These are phyloP conservation scores for Penicillium turbatum DNA, from an alignment of 495 filamentous ascomycete genomes.

Conservation along the genomic window DNA sequence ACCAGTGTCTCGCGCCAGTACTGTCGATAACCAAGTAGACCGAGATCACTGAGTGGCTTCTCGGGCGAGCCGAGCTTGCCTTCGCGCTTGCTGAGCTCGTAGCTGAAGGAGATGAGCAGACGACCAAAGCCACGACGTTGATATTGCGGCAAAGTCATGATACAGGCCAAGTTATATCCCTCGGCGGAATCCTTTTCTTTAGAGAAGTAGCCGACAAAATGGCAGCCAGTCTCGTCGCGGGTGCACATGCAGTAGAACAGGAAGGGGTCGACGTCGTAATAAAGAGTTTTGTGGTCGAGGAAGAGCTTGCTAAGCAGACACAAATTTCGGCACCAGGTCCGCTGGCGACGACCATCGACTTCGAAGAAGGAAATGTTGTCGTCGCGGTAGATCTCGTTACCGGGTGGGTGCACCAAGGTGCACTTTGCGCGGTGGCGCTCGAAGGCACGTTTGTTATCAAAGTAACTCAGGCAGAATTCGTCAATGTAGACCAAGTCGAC, in stretches of 20 bases:
- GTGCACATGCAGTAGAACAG: slow-evolving; percentile 97
- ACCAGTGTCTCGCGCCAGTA: slow-evolving; percentile 96
- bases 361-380: slow-evolving; percentile 94
- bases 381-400: slow-evolving; percentile 97
- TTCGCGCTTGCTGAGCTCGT: slow-evolving; percentile 94
- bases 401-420: slow-evolving; percentile 85
- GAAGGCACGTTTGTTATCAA: slow-evolving; percentile 72
- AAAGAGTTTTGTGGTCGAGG: slow-evolving; percentile 98
- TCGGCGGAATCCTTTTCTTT: slow-evolving; percentile 98
- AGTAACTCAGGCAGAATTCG: slow-evolving; percentile 95
- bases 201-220: slow-evolving; percentile 94
- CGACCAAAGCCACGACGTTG: slow-evolving; percentile 91
- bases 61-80: slow-evolving; percentile 91
- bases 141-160: slow-evolving; percentile 91
- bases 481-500: slow-evolving; percentile 91
- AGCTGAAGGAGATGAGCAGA: slow-evolving; percentile 93
- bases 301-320: slow-evolving; percentile 94
- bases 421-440: slow-evolving; percentile 84
- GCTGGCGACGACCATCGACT: slow-evolving; percentile 91
- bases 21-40: slow-evolving; percentile 84
- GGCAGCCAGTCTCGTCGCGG: slow-evolving; percentile 79
- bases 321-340: slow-evolving; percentile 95
- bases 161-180: slow-evolving; percentile 96
- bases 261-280: slow-evolving; percentile 98
- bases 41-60: slow-evolving; percentile 92